These are phyloP conservation scores for Ceratocystis colombiana DNA, from an alignment of 2,329 filamentous ascomycete genomes.

Conservation along the genomic window DNA sequence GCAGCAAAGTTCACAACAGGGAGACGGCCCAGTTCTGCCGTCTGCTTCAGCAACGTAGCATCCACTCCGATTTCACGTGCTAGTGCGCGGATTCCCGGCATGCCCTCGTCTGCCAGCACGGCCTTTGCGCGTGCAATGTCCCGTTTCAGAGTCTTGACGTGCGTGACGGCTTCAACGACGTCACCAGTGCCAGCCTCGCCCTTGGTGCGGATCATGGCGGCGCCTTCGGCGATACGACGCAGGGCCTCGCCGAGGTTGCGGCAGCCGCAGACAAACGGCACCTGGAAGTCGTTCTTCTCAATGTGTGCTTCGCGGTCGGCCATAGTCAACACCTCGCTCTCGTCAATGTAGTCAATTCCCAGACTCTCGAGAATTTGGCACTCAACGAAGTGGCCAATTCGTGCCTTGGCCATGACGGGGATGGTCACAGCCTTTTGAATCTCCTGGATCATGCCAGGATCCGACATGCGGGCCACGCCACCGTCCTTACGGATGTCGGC, in stretches of 20 bases:
- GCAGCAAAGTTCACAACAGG: slow-evolving; percentile 98
- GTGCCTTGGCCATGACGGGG: slow-evolving; percentile 97
- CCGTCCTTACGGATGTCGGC: slow-evolving; percentile 89
- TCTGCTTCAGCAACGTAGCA: slow-evolving; percentile 70
- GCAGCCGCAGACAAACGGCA: slow-evolving; percentile 94
- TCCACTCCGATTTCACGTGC: slow-evolving; percentile 75
- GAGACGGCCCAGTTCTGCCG: slow-evolving; percentile 73
- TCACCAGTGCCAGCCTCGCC: slow-evolving; percentile 96
- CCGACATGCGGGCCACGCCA: slow-evolving; percentile 93
- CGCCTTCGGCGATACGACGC: slow-evolving; percentile 80
- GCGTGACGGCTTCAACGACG: slow-evolving; percentile 89
- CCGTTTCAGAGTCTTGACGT: slow-evolving; percentile 81
- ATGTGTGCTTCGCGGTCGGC: slow-evolving; percentile 88
- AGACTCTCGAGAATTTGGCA: slow-evolving; percentile 95
- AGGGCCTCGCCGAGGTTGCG: slow-evolving; percentile 89
- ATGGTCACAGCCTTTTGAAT: slow-evolving; percentile 94
- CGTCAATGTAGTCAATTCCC: slow-evolving; percentile 95
- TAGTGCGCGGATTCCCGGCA: slow-evolving; percentile 51
- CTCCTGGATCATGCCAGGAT: slow-evolving; percentile 86
- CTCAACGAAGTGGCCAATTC: slow-evolving; percentile 96
- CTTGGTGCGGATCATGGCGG: slow-evolving; percentile 98
- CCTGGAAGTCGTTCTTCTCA: slow-evolving; percentile 70
- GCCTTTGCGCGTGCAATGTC: slow-evolving; percentile 74
- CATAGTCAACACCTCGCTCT: slow-evolving; percentile 93
- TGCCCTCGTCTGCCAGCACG: slow-evolving; percentile 51